Evolutionary conservation across 192 early-diverging fungal species (phyloP).

Genomic region (Umbelopsis sp.): DNA sequence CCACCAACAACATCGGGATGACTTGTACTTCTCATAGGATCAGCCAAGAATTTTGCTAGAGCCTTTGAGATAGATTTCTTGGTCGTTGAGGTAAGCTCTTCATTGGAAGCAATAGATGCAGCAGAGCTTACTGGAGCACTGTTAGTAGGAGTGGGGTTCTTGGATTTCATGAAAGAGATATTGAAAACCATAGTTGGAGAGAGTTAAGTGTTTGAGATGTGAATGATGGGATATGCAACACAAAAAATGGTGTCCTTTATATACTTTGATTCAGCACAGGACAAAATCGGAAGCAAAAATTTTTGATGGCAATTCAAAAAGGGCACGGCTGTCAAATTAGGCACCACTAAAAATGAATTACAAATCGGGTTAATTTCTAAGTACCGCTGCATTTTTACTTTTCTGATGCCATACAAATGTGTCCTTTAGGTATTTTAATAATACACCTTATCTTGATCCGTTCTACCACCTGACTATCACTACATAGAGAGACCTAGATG

Average conservation of each 20-base stretch:
- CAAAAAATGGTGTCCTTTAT: neutral
- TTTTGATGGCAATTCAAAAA: neutral
- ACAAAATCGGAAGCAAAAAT: constrained; percentile 3
- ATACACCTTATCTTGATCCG: too few relatives aligned
- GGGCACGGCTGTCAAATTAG: neutral
- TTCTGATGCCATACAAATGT: too few relatives aligned
- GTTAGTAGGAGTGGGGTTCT: neutral
- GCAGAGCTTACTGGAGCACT: neutral
- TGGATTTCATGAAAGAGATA: neutral
- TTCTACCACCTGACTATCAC: too few relatives aligned
- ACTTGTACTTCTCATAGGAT: constrained; percentile 26
- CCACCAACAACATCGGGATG: constrained; percentile 27
- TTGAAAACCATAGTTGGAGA: neutral
- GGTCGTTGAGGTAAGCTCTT: neutral
- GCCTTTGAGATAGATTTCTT: constrained; percentile 7
- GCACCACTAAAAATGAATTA: neutral
- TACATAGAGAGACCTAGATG: too few relatives aligned
- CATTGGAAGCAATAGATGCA: neutral
- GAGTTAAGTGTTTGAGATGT: neutral
- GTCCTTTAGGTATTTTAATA: too few relatives aligned
- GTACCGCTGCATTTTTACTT: too few relatives aligned
- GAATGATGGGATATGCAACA: neutral
- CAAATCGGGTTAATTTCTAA: too few relatives aligned
- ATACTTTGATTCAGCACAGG: neutral
- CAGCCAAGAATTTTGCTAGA: constrained; percentile 20